Evolutionary conservation across 2,329 filamentous ascomycete species (phyloP).

Genomic region (Calonectria hongkongensis): DNA sequence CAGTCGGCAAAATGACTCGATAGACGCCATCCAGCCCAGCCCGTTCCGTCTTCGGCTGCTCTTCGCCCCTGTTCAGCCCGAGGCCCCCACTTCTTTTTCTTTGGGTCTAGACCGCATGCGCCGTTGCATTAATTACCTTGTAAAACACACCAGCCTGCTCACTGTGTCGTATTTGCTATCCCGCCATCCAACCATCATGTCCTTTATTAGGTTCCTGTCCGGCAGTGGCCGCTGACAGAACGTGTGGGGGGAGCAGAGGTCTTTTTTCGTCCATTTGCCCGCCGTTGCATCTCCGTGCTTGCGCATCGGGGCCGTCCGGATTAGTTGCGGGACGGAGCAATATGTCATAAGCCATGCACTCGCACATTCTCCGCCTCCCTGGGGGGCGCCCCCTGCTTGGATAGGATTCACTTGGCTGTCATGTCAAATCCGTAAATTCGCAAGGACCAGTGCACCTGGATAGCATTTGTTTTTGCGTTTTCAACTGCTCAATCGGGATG

Average conservation of each 20-base stretch:
- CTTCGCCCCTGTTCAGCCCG: slow-evolving; percentile 21
- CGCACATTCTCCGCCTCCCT: slow-evolving; percentile 2
- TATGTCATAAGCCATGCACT: not conserved
- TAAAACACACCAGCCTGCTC: not conserved
- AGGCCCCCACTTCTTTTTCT: not conserved
- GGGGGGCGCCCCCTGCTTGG: not conserved
- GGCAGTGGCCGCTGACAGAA: slow-evolving; percentile 2
- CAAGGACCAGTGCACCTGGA: not conserved
- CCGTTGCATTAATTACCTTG: slow-evolving; percentile 24
- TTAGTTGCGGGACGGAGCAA: no score
- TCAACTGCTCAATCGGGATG: slow-evolving; percentile 12
- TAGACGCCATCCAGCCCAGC: slow-evolving; percentile 22
- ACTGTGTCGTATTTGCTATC: slow-evolving; percentile 2
- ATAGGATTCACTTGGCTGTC: not conserved
- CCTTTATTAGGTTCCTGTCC: not conserved
- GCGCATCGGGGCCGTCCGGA: slow-evolving; percentile 20
- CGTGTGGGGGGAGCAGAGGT: not conserved
- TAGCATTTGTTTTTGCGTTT: not conserved
- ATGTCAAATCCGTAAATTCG: not conserved
- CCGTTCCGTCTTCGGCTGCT: slow-evolving; percentile 53
- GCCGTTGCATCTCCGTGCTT: slow-evolving; percentile 26
- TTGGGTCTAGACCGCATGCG: slow-evolving; percentile 18
- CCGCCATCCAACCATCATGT: not conserved
- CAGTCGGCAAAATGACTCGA: slow-evolving; percentile 49
- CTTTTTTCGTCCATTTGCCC: slow-evolving; percentile 16